phyloP scores from a whole-genome alignment of 352 stramenopile genomes.

The Phytophthora ohioensis region DNA sequence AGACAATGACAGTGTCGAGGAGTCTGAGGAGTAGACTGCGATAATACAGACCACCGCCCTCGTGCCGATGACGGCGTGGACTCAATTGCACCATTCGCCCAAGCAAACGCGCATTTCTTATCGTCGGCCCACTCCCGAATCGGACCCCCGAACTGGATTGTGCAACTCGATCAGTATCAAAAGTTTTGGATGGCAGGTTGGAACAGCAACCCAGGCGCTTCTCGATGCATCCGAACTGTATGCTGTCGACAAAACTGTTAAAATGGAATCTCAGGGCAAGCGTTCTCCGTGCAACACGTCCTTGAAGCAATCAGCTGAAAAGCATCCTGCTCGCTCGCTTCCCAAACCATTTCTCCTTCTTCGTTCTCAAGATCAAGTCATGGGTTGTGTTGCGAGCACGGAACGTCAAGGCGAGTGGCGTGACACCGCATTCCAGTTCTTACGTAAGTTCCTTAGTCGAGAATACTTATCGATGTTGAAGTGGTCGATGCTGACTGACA shows the following conservation, averaged over 20 bases:
- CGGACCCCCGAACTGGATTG: slow-evolving; percentile 17
- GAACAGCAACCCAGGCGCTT: not conserved
- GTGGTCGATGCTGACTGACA: slow-evolving; percentile 9
- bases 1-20: slow-evolving; percentile 21
- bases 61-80: slow-evolving; percentile 11
- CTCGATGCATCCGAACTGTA: slow-evolving; percentile 5
- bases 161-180: slow-evolving; percentile 7
- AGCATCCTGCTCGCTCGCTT: slow-evolving; percentile 8
- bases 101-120: slow-evolving; percentile 12
- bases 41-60: not conserved
- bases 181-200: slow-evolving; percentile 4
- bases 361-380: slow-evolving; percentile 13
- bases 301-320: slow-evolving; percentile 19
- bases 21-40: slow-evolving; percentile 15
- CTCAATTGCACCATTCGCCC: slow-evolving; percentile 11
- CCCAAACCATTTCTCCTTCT: slow-evolving; percentile 19
- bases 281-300: slow-evolving; percentile 18
- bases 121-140: slow-evolving; percentile 9
- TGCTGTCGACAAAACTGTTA: slow-evolving; percentile 9
- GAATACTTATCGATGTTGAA: not conserved
- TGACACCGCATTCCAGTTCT: slow-evolving; percentile 10
- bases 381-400: slow-evolving; percentile 44
- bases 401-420: slow-evolving; percentile 8
- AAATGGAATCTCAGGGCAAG: slow-evolving; percentile 10
- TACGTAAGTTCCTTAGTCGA: not conserved